phyloP scores from a whole-genome alignment of 2,329 filamentous ascomycete genomes.

The Aspergillus glaucus region DNA sequence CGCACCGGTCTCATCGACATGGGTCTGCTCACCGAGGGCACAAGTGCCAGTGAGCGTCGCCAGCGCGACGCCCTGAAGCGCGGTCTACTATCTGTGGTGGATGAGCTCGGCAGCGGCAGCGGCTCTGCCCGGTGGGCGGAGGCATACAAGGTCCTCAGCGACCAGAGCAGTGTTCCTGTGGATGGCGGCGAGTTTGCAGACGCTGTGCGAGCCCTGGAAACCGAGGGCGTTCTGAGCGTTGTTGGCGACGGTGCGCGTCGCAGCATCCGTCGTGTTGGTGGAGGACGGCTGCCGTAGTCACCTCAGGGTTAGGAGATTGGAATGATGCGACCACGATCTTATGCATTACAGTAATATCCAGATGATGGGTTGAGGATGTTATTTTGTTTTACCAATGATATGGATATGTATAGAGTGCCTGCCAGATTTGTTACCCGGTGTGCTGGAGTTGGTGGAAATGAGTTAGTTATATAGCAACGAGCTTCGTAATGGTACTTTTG shows the following conservation, averaged over 20 bases:
- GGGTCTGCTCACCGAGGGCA: constrained; percentile 91
- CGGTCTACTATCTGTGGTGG: constrained; percentile 66
- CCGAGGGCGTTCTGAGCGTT: constrained; percentile 75
- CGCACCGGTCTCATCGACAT: constrained; percentile 92
- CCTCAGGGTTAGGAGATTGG: neutral
- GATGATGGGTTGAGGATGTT: constrained; percentile 6
- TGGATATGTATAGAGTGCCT: neutral
- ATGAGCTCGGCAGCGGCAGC: constrained; percentile 68
- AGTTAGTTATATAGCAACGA: too few species aligned
- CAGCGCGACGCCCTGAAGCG: constrained; percentile 77
- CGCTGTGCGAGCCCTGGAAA: constrained; percentile 70
- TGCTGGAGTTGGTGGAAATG: too few species aligned
- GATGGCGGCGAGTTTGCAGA: constrained; percentile 79
- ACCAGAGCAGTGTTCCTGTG: constrained; percentile 62
- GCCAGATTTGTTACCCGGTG: neutral
- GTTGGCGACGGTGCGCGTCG: constrained; percentile 78
- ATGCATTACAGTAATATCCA: constrained; percentile 22
- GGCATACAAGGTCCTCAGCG: constrained; percentile 64
- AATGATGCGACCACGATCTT: constrained; percentile 23
- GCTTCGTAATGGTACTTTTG: too few species aligned
- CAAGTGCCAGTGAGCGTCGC: constrained; percentile 76
- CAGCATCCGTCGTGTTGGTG: constrained; percentile 69
- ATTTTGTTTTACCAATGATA: constrained; percentile 7
- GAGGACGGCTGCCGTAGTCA: constrained; percentile 19
- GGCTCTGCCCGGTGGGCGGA: constrained; percentile 72